Evolutionary conservation across 768 basidiomycete species (phyloP), one percentile per base, ranked within the genome.

Genomic region (Roridomyces roridus): DNA sequence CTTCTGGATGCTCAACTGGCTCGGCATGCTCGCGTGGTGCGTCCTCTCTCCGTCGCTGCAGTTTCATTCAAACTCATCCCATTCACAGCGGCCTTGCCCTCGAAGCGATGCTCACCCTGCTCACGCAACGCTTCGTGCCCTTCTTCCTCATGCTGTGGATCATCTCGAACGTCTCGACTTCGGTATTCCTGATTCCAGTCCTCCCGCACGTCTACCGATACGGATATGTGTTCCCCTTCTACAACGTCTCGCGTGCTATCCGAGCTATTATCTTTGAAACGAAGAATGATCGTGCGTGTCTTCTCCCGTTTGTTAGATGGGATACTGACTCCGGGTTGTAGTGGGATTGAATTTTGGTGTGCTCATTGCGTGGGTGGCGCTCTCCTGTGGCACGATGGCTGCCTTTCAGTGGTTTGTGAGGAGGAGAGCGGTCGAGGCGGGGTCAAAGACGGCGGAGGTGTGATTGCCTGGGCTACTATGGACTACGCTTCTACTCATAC

Each of bases 341-440:
- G 85, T 88, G 10, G 87, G 85, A 5, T 60, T 82, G 52, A 85
- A 85, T 58, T 86, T 88, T 63, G 85, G 83, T 11, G 72, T 89
- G 6, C 75, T 87, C 23, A 63, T 87, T 40, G 79, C 59, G 2
- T 88, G 86, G 86, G 71, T 79, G 8, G 67, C 65, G 3, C 66
- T 88, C 14, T 87, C 86, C 2, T 81, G 79, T 59, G 68, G 82
- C 26, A n/a, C n/a, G n/a, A n/a, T n/a, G n/a, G 14, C 29, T 31
- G 6, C 14, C 29, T 31, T 31, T 14, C 29, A 31, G 29, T 31
- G 29, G 29, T 14, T 31, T 31, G 29, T 31, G 6, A 6, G 29
- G 29, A 31, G 29, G 29, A 31, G 14, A 31, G 29, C 14, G 29
- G 29, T 31, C 29, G 14, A 31, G 29, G 29, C 14, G 29, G 7